Evolutionary conservation across 495 filamentous ascomycete species (phyloP).

Genomic region (Annulohypoxylon moriforme): DNA sequence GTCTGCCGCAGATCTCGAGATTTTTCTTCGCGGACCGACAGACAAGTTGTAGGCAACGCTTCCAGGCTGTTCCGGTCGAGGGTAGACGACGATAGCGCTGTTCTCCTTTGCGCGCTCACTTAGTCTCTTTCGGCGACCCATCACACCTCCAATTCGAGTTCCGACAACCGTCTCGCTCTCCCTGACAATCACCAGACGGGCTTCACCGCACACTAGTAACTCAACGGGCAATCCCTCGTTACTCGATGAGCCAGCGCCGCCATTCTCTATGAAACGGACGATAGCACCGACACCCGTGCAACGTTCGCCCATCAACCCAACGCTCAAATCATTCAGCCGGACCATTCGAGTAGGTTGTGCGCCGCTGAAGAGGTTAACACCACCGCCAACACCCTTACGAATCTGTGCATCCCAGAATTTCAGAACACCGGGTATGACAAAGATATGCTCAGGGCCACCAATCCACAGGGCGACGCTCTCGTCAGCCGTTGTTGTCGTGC

Average conservation of each 20-base stretch:
- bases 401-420: slow-evolving; percentile 72
- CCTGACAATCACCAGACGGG: slow-evolving; percentile 69
- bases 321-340: slow-evolving; percentile 60
- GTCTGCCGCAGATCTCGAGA: slow-evolving; percentile 20
- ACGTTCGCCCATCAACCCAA: slow-evolving; percentile 73
- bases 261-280: slow-evolving; percentile 49
- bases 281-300: slow-evolving; percentile 70
- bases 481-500: slow-evolving; percentile 63
- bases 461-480: slow-evolving; percentile 77
- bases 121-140: slow-evolving; percentile 47
- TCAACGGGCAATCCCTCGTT: slow-evolving; percentile 63
- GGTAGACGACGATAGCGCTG: slow-evolving; percentile 57
- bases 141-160: slow-evolving; percentile 50
- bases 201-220: slow-evolving; percentile 72
- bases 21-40: slow-evolving; percentile 43
- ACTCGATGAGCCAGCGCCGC: slow-evolving; percentile 47
- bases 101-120: slow-evolving; percentile 43
- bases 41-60: slow-evolving; percentile 61
- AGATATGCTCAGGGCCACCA: slow-evolving; percentile 67
- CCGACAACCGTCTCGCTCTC: slow-evolving; percentile 53
- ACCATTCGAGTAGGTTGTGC: slow-evolving; percentile 59
- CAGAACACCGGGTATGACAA: slow-evolving; percentile 70
- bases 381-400: slow-evolving; percentile 68
- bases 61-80: slow-evolving; percentile 53
- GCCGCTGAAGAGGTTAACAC: slow-evolving; percentile 68